Evolutionary conservation across 2,329 filamentous ascomycete species (phyloP).

Genomic region (Fusarium longipes): DNA sequence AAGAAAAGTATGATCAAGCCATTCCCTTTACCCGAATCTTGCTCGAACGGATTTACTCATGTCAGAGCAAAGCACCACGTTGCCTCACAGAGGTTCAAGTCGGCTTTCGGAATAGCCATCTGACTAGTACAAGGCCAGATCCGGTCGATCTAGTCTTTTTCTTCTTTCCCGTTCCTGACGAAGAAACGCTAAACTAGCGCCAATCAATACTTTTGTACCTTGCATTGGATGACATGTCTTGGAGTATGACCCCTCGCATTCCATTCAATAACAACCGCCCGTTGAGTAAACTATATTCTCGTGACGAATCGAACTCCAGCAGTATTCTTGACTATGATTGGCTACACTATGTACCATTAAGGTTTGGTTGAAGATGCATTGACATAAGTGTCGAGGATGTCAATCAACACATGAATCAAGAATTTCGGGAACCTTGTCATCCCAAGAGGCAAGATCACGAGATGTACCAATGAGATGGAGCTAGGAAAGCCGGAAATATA

Average conservation of each 20-base stretch:
- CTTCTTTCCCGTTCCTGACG: slow-evolving; percentile 17
- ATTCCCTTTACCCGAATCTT: neutral
- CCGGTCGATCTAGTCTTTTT: slow-evolving; percentile 3
- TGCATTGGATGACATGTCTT: slow-evolving; percentile 2
- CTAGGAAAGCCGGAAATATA: neutral
- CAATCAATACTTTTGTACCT: slow-evolving; percentile 17
- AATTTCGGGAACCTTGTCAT: neutral
- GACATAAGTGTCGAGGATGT: neutral
- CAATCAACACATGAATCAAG: neutral
- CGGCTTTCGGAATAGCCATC: neutral
- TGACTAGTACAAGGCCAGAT: neutral
- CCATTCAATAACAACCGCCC: slow-evolving; percentile 4
- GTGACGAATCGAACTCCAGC: neutral
- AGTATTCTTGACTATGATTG: neutral
- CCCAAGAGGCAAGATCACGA: neutral
- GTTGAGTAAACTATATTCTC: neutral
- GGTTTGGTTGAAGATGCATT: slow-evolving; percentile 3
- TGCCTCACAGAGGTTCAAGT: neutral
- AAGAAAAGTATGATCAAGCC: neutral
- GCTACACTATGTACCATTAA: neutral
- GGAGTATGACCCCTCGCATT: slow-evolving; percentile 7
- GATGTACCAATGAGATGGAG: neutral
- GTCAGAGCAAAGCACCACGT: neutral
- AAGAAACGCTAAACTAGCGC: slow-evolving; percentile 4
- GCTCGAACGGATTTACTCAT: neutral